Evolutionary conservation across 345 rosid species (phyloP), one percentile per base, ranked within the genome.

Genomic region (Eucalyptus erythrocorys): DNA sequence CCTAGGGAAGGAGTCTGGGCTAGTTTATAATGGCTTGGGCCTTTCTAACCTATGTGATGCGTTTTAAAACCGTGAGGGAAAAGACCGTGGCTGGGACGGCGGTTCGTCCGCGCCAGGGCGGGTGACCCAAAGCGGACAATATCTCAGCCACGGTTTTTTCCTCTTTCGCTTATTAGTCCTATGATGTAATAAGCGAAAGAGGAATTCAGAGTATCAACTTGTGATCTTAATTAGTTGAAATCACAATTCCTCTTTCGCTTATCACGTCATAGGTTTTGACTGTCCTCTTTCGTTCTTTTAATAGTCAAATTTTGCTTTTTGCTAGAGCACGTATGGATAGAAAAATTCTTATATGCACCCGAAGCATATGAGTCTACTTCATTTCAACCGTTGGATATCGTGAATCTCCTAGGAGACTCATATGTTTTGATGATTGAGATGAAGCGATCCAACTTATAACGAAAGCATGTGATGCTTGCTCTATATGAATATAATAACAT

Each of bases 371-470:
- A 16, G 43, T 6, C 0, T 4, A 21, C 47, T 40, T 40, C 14
- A 76, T 76, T 7, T 76, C 4, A 10, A 76, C 4, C 13, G 37
- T 37, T 19, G 8, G 13, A 40, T 3, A 76, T 4, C 2, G 3
- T 21, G 47, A 4, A 2, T 40, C 2, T 40, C 30, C 10, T 0
- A 5, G 0, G 2, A 40, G 4, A 21, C 15, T 76, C 3, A 16
- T 7, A 40, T 40, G 5, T 40, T 40, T 0, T 1, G 47, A 40
- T 22, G 14, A 11, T 21, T 3, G 8, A 2, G 47, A 76, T 76
- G 8, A 76, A 76, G 15, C 5, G 47, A 76, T 43, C 2, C 43
- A 17, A 37, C 7, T 9, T 10, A 1, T 71, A 34, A 2, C 4
- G 3, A 34, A 64, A n/a, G 19, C 5, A 14, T 14, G 76, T 2